These are phyloP conservation scores for Trichomonas vaginalis DNA, from an alignment of 208 protist genomes.

Conservation along the genomic window DNA sequence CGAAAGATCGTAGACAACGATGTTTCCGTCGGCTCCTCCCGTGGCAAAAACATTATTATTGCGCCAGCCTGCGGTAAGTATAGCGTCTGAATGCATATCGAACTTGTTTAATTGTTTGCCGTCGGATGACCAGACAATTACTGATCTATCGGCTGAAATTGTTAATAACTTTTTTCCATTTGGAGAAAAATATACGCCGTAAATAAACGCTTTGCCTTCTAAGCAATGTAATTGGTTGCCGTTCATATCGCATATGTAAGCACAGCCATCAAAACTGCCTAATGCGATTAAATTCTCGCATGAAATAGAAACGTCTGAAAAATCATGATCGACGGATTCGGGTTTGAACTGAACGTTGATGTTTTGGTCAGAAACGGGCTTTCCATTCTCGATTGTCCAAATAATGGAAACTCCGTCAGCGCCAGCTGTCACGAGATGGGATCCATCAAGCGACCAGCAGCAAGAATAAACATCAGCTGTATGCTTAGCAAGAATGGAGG, in stretches of 20 bases:
- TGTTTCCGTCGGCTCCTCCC: neutral
- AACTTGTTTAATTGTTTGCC: neutral
- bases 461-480: neutral
- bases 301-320: neutral
- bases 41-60: neutral
- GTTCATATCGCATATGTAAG: neutral
- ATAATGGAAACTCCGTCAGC: neutral
- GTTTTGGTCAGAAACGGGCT: neutral
- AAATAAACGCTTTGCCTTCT: neutral
- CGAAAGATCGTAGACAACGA: neutral
- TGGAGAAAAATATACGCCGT: neutral
- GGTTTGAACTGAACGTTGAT: neutral
- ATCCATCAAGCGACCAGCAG: neutral
- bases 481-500: neutral
- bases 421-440: neutral
- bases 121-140: neutral
- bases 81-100: neutral
- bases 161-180: neutral
- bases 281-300: neutral
- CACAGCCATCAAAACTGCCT: neutral
- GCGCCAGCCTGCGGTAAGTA: neutral
- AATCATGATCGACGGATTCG: neutral
- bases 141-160: neutral
- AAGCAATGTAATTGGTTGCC: neutral
- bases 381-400: neutral